Evolutionary conservation across 495 filamentous ascomycete genomes (phyloP).

Genomic region (Podospora conica): DNA sequence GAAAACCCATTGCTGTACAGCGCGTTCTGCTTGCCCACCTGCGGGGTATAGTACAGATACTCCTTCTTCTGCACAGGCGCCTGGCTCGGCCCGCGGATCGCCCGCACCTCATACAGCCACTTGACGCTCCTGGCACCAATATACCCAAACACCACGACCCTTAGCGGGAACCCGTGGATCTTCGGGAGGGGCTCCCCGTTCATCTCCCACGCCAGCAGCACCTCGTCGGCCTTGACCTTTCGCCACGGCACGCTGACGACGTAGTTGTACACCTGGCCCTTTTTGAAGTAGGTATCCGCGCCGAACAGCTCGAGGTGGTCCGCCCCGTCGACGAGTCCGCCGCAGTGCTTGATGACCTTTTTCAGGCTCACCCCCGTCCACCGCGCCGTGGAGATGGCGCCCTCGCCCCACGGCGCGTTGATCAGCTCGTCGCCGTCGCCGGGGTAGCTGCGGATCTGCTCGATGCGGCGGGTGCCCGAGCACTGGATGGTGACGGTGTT

Average conservation of each 20-base stretch:
- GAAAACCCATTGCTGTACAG: slow-evolving; percentile 46
- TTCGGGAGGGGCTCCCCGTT: slow-evolving; percentile 60
- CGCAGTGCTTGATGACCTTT: slow-evolving; percentile 61
- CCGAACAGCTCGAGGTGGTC: slow-evolving; percentile 60
- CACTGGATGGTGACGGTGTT: slow-evolving; percentile 59
- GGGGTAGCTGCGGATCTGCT: slow-evolving; percentile 57
- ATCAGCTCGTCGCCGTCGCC: slow-evolving; percentile 65
- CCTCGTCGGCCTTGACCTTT: slow-evolving; percentile 60
- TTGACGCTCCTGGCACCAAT: slow-evolving; percentile 54
- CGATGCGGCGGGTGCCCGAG: slow-evolving; percentile 60
- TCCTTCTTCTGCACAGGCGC: slow-evolving; percentile 46
- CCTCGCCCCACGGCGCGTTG: slow-evolving; percentile 62
- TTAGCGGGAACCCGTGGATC: slow-evolving; percentile 59
- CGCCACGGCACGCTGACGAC: slow-evolving; percentile 56
- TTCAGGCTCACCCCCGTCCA: slow-evolving; percentile 59
- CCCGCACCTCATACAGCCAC: slow-evolving; percentile 52
- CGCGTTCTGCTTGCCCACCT: slow-evolving; percentile 57
- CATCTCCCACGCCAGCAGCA: slow-evolving; percentile 66
- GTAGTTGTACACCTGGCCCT: slow-evolving; percentile 56
- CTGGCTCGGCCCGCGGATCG: slow-evolving; percentile 36
- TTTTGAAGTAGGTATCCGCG: slow-evolving; percentile 64
- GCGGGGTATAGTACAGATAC: slow-evolving; percentile 54
- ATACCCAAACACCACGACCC: slow-evolving; percentile 57
- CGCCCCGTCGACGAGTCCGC: slow-evolving; percentile 48
- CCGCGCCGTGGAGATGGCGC: slow-evolving; percentile 59